A percentile compares a stretch with the other conserved stretches of the same genome.
These are phyloP conservation scores for Eucalyptus regnans DNA, from an alignment of 345 rosid genomes.

Conservation along the genomic window DNA sequence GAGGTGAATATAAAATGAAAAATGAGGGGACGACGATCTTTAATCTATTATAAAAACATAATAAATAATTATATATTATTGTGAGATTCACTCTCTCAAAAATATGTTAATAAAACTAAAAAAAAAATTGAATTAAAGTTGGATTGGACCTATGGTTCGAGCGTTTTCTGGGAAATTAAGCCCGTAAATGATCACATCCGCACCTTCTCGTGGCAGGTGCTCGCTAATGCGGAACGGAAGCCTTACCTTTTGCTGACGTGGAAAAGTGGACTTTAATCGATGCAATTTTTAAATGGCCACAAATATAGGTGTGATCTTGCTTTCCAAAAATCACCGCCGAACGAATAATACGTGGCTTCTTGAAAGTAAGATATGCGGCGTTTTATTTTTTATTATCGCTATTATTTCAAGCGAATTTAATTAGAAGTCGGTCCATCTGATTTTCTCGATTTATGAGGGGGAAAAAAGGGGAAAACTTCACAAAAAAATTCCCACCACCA, in stretches of 20 bases:
- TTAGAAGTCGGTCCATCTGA: neutral
- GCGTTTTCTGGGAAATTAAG: too few species aligned
- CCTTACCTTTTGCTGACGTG: neutral
- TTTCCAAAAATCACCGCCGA: neutral
- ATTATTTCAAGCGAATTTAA: neutral
- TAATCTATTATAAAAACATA: too few species aligned
- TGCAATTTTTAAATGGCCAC: neutral
- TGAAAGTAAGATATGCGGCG: neutral
- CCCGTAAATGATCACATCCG: too few species aligned
- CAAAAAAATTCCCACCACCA: neutral
- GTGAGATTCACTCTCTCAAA: rapidly evolving
- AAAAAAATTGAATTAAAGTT: too few species aligned
- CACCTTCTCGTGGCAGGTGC: too few species aligned
- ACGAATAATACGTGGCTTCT: neutral
- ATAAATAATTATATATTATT: too few species aligned
- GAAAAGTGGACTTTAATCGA: neutral
- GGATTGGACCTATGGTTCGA: too few species aligned
- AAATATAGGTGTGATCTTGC: neutral
- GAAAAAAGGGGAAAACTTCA: neutral
- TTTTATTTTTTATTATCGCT: too few species aligned
- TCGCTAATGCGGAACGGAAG: too few species aligned
- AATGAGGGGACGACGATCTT: rapidly evolving
- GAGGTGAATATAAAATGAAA: too few species aligned
- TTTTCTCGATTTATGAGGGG: neutral
- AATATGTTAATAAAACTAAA: too few species aligned